These are phyloP conservation scores for Spiraea crenata DNA, from an alignment of 331 rosid genomes.

Conservation along the genomic window DNA sequence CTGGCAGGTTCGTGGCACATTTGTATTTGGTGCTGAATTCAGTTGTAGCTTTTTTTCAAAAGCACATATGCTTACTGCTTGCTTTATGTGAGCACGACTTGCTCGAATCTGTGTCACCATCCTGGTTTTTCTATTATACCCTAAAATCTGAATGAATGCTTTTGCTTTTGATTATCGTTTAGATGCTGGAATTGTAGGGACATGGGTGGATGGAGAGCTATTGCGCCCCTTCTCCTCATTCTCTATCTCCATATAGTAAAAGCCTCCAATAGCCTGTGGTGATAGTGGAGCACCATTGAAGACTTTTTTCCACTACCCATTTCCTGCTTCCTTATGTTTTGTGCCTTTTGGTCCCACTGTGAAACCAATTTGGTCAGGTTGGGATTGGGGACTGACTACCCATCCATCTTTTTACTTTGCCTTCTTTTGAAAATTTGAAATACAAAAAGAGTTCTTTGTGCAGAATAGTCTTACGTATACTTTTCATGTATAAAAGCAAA, in stretches of 20 bases:
- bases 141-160: background rate
- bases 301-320: conserved; percentile 1
- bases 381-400: background rate
- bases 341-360: conserved; percentile 21
- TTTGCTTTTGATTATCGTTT: conserved; percentile 3
- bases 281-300: conserved; percentile 29
- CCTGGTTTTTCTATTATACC: background rate
- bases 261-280: conserved; percentile 15
- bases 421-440: background rate
- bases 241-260: background rate
- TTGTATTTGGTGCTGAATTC: conserved; percentile 17
- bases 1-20: conserved; percentile 17
- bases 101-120: conserved; percentile 18
- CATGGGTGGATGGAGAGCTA: conserved; percentile 24
- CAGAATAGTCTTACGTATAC: no score
- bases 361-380: conserved; percentile 18
- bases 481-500: no score
- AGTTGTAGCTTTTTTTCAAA: background rate
- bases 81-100: conserved; percentile 27
- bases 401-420: conserved; percentile 11
- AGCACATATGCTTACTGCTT: background rate
- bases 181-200: conserved; percentile 15
- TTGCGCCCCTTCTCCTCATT: background rate
- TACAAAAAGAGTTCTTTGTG: background rate
- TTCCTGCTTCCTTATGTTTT: conserved; percentile 7